Conservation (phyloP, 2,329 filamentous ascomycete species). For the Chalaropsis ovoidea region DNA sequence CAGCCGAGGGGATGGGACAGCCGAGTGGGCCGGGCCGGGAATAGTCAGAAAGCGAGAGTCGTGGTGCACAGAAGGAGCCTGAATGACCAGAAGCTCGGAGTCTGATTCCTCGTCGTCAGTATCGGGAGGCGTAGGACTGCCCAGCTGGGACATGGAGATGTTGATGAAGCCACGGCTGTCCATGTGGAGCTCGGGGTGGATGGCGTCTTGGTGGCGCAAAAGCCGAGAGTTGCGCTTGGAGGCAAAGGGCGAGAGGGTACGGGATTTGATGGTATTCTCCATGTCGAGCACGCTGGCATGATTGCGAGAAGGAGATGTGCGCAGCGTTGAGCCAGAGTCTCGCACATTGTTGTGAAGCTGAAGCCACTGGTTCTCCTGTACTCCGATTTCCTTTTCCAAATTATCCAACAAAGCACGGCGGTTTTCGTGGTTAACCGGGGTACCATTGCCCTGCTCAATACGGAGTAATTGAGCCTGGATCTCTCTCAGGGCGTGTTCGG, state of each 20-base stretch:
- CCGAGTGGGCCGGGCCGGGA: neutral
- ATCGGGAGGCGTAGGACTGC: conserved; percentile 47
- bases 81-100: conserved; percentile 30
- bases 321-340: conserved; percentile 42
- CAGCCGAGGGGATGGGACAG: conserved; percentile 18
- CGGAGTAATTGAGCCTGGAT: conserved; percentile 45
- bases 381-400: conserved; percentile 52
- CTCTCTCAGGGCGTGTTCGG: conserved; percentile 39
- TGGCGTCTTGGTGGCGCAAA: conserved; percentile 16
- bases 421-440: neutral
- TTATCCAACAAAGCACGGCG: conserved; percentile 42
- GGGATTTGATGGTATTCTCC: conserved; percentile 12
- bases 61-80: conserved; percentile 9
- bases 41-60: conserved; percentile 7
- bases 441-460: conserved; percentile 33
- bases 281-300: conserved; percentile 8
- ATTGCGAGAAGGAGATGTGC: conserved; percentile 29
- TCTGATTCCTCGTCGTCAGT: conserved; percentile 34
- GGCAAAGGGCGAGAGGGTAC: conserved; percentile 14
- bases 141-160: conserved; percentile 32
- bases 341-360: conserved; percentile 45
- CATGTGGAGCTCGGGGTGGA: conserved; percentile 21
- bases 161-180: conserved; percentile 18
- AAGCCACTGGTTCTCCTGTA: conserved; percentile 51
- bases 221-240: conserved; percentile 17